These are phyloP conservation scores for Marasmius oreades DNA, from an alignment of 1,284 basidiomycete species.

Conservation along the genomic window DNA sequence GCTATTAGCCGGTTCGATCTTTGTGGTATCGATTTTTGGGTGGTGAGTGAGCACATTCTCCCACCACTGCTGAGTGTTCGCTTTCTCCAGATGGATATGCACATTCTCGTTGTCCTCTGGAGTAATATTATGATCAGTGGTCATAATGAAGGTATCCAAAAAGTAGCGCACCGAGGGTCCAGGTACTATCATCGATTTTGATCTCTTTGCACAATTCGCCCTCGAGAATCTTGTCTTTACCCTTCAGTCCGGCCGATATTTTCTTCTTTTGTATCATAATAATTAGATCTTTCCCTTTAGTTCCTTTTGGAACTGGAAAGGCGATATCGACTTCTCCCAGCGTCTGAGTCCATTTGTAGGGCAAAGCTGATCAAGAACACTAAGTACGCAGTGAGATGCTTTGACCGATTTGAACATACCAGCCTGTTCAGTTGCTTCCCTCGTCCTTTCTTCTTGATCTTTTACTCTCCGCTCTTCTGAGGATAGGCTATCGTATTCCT, in stretches of 20 bases:
- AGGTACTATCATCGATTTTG: constrained; percentile 95
- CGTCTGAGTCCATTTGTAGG: constrained; percentile 92
- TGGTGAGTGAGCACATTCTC: constrained; percentile 94
- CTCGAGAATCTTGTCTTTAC: constrained; percentile 77
- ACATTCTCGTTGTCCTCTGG: constrained; percentile 81
- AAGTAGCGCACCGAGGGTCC: constrained; percentile 79
- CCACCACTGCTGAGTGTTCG: constrained; percentile 94
- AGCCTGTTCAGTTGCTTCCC: constrained; percentile 81
- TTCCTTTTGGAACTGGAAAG: constrained; percentile 85
- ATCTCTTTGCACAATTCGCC: constrained; percentile 95
- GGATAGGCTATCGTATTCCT: constrained; percentile 76
- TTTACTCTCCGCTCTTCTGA: constrained; percentile 72
- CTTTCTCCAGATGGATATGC: constrained; percentile 83
- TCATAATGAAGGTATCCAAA: constrained; percentile 7
- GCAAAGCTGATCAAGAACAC: constrained; percentile 57
- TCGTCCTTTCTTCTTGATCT: constrained; percentile 66
- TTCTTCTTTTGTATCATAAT: constrained; percentile 81
- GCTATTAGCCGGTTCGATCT: constrained; percentile 94
- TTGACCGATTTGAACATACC: constrained; percentile 46
- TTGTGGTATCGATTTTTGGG: constrained; percentile 95
- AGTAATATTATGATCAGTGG: not conserved
- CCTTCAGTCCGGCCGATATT: constrained; percentile 84
- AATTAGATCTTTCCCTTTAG: constrained; percentile 73
- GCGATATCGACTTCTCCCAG: constrained; percentile 84
- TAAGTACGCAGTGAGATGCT: constrained; percentile 18